Percentiles rank a stretch among this genome's conserved stretches.
These are phyloP conservation scores for Amphirosellinia nigrospora DNA, from an alignment of 495 filamentous ascomycete genomes.

Conservation along the genomic window DNA sequence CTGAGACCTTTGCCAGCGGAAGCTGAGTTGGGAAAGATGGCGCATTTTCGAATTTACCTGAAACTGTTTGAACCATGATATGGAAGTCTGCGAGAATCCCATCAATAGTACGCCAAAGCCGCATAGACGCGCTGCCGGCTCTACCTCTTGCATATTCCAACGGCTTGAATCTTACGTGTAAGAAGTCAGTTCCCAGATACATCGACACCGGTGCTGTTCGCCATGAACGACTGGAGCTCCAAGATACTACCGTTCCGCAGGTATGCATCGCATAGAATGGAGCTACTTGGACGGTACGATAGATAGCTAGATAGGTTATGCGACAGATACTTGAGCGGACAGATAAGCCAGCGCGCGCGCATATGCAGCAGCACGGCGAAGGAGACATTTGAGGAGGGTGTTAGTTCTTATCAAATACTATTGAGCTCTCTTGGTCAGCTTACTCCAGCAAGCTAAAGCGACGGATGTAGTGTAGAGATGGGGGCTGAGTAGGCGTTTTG, in stretches of 20 bases:
- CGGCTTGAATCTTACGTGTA: neutral
- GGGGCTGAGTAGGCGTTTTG: slow-evolving; percentile 13
- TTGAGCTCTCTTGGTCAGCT: slow-evolving; percentile 16
- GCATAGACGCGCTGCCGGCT: no score
- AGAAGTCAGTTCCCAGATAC: neutral
- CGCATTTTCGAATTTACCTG: neutral
- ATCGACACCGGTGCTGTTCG: neutral
- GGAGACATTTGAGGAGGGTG: neutral
- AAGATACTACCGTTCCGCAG: neutral
- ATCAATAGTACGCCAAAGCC: neutral
- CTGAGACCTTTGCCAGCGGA: neutral
- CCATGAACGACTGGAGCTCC: neutral
- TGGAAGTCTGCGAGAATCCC: neutral
- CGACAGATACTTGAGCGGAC: neutral
- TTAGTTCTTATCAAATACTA: slow-evolving; percentile 19
- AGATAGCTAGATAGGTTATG: neutral
- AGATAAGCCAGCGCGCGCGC: neutral
- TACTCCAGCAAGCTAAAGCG: slow-evolving; percentile 14
- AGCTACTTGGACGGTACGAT: neutral
- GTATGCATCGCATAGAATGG: neutral
- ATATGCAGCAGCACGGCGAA: slow-evolving; percentile 7
- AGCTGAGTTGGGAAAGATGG: neutral
- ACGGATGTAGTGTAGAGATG: neutral
- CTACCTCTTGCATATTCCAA: neutral
- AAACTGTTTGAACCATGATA: neutral